phyloP scores from a whole-genome alignment of 2,329 filamentous ascomycete species.

The Colletotrichum eleusines region DNA sequence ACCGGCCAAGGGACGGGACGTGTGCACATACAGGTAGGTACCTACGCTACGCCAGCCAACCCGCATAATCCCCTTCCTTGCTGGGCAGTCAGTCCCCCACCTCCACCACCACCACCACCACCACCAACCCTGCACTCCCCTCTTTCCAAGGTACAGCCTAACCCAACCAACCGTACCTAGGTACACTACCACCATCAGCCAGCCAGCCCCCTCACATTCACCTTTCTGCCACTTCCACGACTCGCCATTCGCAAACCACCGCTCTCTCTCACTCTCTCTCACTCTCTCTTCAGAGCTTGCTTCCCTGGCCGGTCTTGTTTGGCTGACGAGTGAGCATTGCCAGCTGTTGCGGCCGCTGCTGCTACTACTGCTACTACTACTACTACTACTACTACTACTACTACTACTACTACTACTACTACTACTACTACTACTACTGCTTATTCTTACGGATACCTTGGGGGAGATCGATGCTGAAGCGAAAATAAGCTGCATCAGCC shows the following conservation, averaged over 20 bases:
- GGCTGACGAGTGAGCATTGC: constrained; percentile 15
- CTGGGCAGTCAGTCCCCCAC: background rate
- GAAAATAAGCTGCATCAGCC: constrained; percentile 42
- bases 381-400: no score
- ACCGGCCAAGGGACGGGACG: constrained; percentile 19
- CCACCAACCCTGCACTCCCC: background rate
- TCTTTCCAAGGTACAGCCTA: background rate
- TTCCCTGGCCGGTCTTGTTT: constrained; percentile 33
- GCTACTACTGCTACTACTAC: no score
- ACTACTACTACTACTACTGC: constrained; percentile 4
- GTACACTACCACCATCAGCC: background rate
- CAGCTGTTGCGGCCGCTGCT: no score
- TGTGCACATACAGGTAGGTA: background rate
- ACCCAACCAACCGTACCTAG: background rate
- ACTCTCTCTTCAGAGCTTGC: constrained; percentile 10
- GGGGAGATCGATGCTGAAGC: constrained; percentile 37
- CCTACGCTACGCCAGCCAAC: background rate
- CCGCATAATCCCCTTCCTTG: constrained; percentile 25
- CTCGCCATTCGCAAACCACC: constrained; percentile 36
- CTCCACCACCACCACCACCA: constrained; percentile 6
- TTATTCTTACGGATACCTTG: constrained; percentile 24
- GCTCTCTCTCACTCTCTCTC: no score
- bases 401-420: no score
- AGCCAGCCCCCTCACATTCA: constrained; percentile 12
- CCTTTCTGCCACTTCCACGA: no score